Evolutionary conservation across 495 filamentous ascomycete species (phyloP).

Genomic region (Aspergillus carlsbadensis): DNA sequence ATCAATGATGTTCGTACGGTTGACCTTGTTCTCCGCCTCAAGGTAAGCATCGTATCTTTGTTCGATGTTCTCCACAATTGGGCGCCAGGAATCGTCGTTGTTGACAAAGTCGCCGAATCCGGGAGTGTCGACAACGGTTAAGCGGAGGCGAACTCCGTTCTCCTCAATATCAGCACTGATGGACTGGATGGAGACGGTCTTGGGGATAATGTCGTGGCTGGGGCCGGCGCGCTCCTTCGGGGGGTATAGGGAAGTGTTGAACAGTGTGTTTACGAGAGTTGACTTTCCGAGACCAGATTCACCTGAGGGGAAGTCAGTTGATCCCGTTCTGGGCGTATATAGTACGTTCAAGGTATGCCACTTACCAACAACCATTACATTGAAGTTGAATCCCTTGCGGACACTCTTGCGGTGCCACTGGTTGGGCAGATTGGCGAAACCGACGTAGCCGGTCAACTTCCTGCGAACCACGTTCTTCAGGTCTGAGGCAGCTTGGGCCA

Average conservation of each 20-base stretch:
- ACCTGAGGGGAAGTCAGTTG: slow-evolving; percentile 52
- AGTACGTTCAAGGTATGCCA: slow-evolving; percentile 7
- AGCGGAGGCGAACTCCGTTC: slow-evolving; percentile 93
- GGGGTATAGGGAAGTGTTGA: slow-evolving; percentile 99
- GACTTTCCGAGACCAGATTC: slow-evolving; percentile 99
- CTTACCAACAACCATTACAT: slow-evolving; percentile 99
- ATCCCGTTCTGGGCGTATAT: slow-evolving; percentile 22
- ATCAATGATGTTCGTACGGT: slow-evolving; percentile 98
- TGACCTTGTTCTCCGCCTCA: slow-evolving; percentile 99
- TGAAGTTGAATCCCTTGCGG: slow-evolving; percentile 99
- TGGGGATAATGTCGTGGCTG: slow-evolving; percentile 96
- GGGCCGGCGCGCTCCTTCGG: slow-evolving; percentile 97
- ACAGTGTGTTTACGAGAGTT: slow-evolving; percentile 97
- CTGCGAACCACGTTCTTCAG: slow-evolving; percentile 96
- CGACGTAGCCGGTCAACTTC: slow-evolving; percentile 97
- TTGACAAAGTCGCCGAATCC: slow-evolving; percentile 99
- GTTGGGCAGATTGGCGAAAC: slow-evolving; percentile 97
- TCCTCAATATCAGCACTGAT: slow-evolving; percentile 99
- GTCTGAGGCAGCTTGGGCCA: slow-evolving; percentile 73
- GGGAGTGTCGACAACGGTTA: slow-evolving; percentile 97
- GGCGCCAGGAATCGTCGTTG: slow-evolving; percentile 98
- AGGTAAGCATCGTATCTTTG: slow-evolving; percentile 97
- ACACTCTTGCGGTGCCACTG: slow-evolving; percentile 99
- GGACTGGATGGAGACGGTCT: slow-evolving; percentile 97
- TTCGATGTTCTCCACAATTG: slow-evolving; percentile 99